Percentiles rank a stretch among this genome's conserved stretches.
Evolutionary conservation across 2,329 filamentous ascomycete genomes (phyloP).

Genomic region (Ophiostoma piceae): DNA sequence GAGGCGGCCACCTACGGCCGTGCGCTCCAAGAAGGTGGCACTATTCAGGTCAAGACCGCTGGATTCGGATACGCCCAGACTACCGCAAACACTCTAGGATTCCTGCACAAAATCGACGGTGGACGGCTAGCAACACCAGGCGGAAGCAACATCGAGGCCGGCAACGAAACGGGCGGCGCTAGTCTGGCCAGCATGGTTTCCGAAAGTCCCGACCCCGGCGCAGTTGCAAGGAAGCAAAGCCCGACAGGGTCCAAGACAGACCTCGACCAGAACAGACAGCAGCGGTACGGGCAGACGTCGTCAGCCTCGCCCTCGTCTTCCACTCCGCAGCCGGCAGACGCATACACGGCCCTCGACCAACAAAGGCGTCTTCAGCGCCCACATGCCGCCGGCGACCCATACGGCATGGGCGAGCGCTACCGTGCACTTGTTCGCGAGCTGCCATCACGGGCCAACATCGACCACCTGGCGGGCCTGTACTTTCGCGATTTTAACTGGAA

Average conservation of each 20-base stretch:
- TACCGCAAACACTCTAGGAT: slow-evolving; percentile 48
- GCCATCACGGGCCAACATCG: slow-evolving; percentile 50
- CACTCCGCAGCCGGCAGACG: not conserved
- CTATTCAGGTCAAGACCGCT: slow-evolving; percentile 40
- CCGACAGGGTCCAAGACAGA: not conserved
- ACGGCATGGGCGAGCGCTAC: slow-evolving; percentile 31
- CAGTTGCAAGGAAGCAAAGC: not conserved
- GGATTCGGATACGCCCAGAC: slow-evolving; percentile 52
- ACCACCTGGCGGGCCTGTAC: slow-evolving; percentile 42
- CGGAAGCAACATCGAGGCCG: not conserved
- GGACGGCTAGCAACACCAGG: slow-evolving; percentile 26
- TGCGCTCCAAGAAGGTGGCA: slow-evolving; percentile 30
- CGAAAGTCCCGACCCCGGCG: not conserved
- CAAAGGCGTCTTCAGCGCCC: slow-evolving; percentile 19
- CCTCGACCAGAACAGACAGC: not conserved
- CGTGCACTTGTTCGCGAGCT: slow-evolving; percentile 54
- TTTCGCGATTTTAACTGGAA: slow-evolving; percentile 56
- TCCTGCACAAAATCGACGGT: slow-evolving; percentile 51
- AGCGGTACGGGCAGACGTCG: not conserved
- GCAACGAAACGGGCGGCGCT: not conserved
- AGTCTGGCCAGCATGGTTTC: not conserved
- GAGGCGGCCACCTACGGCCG: slow-evolving; percentile 26
- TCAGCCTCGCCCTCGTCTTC: not conserved
- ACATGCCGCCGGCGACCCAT: slow-evolving; percentile 49
- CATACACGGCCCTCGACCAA: slow-evolving; percentile 19